A percentile compares a stretch with the other conserved stretches of the same genome.
Evolutionary conservation across 441 rosid species (phyloP).

Genomic region (Gossypium laxum): DNA sequence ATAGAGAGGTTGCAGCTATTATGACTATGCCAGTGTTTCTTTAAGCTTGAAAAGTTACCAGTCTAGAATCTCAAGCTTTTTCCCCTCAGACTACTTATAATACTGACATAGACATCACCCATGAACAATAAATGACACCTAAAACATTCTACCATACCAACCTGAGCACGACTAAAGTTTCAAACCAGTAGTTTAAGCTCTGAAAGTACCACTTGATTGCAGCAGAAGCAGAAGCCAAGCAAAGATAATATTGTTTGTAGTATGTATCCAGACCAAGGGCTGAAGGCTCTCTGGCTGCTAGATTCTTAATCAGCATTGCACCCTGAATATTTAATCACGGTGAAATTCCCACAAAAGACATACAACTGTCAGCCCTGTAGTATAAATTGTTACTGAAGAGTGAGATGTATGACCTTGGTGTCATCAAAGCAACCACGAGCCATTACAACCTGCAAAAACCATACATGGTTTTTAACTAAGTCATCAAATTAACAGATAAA

Average conservation of each 20-base stretch:
- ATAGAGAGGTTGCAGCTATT: neutral
- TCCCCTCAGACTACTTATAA: neutral
- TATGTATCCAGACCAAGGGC: conserved; percentile 86
- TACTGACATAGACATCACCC: neutral
- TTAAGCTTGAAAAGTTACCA: neutral
- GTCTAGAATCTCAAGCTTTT: neutral
- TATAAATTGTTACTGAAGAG: conserved; percentile 4
- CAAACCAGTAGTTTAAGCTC: conserved; percentile 10
- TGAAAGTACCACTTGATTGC: conserved; percentile 68
- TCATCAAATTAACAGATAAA: conserved; percentile 9
- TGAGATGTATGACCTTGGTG: conserved; percentile 56
- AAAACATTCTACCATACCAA: neutral
- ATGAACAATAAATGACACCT: neutral
- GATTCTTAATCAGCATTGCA: conserved; percentile 63
- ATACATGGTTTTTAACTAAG: conserved; percentile 3
- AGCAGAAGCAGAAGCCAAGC: conserved; percentile 89
- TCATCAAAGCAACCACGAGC: conserved; percentile 92
- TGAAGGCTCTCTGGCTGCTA: conserved; percentile 82
- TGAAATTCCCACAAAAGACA: conserved; percentile 13
- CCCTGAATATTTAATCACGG: conserved; percentile 45
- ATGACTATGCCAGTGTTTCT: neutral
- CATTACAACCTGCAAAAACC: conserved; percentile 56
- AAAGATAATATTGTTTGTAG: conserved; percentile 92
- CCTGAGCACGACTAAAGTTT: neutral
- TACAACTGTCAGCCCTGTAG: conserved; percentile 18